Evolutionary conservation across 108 stramenopile species (phyloP), one percentile per base, ranked within the genome.

Genomic region (Hondaea fermentalgiana): DNA sequence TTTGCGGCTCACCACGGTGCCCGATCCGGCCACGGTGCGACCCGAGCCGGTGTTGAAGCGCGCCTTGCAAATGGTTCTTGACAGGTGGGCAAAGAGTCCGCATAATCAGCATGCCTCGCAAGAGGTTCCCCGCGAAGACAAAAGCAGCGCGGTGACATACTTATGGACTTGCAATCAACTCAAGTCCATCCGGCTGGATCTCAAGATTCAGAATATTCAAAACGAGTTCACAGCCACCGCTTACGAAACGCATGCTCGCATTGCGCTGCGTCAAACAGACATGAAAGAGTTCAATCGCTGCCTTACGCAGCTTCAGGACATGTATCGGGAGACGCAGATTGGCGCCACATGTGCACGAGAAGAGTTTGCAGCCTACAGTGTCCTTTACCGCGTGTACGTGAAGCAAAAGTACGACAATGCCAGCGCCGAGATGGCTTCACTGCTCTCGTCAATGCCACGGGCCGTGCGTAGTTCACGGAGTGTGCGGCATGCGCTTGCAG

Each of bases 211-310:
- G 90, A 93, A 94, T 44, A 96, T 99, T 10, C 90, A 95, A 72
- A 94, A 96, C 90, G 91, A 91, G 4, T 97, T 99, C 91, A 94
- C 97, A 5, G 96, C 97, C 5, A 89, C 95, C 60, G 98, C 96
- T 25, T 98, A 99, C 89, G 98, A 99, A 72, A 95, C 95, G 29
- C 97, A 98, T 90, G 98, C 97, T 10, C 95, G 97, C 59, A 94
- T 97, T 87, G 97, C 97, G 44, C 88, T 99, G 64, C 96, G 97
- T 91, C 93, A 97, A 71, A 95, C 94, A 53, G 96, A 96, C 88
- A 57, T 96, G 72, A 96, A 96, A 72, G 96, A 96, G 88, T 97
- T 94, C 91, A 99, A 99, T 89, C 97, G 97, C 89, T 97, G 97
- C 89, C 97, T 97, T 91, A 98, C 98, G 14, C 97, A 98, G 58